phyloP scores from a whole-genome alignment of 176 grass and related monocot species.

The Musa acuminata region DNA sequence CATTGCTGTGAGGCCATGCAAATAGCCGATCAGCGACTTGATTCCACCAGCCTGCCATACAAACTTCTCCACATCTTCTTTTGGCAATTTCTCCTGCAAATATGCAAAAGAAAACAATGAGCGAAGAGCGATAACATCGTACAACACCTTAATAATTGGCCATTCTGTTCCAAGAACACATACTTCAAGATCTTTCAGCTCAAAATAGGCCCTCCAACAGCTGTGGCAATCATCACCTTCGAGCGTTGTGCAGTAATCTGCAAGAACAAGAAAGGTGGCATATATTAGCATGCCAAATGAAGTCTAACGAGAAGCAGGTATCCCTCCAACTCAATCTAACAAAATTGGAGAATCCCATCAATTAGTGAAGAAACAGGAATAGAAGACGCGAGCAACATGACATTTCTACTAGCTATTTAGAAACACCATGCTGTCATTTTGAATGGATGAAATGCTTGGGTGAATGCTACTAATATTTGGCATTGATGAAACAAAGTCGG shows the following conservation, averaged over 20 bases:
- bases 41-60: slow-evolving; percentile 38
- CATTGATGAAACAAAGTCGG: no score
- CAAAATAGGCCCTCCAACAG: slow-evolving; percentile 93
- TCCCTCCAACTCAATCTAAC: neutral
- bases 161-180: neutral
- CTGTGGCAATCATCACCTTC: slow-evolving; percentile 79
- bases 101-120: neutral
- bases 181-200: slow-evolving; percentile 74
- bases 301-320: neutral
- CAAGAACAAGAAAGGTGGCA: neutral
- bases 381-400: no score
- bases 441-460: no score
- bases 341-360: no score
- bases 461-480: no score
- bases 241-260: slow-evolving; percentile 71
- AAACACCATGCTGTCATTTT: no score
- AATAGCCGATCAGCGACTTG: slow-evolving; percentile 36
- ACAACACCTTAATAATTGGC: neutral
- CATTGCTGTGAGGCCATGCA: slow-evolving; percentile 39
- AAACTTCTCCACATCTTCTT: slow-evolving; percentile 22
- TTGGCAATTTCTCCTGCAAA: slow-evolving; percentile 27
- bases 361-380: no score
- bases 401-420: no score
- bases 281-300: neutral
- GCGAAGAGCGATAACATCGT: neutral